Evolutionary conservation across 768 basidiomycete genomes (phyloP), one percentile per base, ranked within the genome.

Genomic region (Boletus sp.): DNA sequence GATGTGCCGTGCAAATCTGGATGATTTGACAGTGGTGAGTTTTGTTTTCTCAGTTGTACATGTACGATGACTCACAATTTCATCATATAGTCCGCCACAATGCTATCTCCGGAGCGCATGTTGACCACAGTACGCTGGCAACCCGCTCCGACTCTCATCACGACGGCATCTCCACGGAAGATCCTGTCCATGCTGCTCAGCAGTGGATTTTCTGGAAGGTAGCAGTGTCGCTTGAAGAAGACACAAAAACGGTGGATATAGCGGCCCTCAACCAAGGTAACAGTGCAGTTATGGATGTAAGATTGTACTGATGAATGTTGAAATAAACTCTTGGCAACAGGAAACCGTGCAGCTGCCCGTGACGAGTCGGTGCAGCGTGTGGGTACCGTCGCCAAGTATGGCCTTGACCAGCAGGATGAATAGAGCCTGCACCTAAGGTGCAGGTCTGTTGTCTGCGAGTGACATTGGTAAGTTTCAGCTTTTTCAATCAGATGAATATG

Each of bases 221-320:
- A 5, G 24, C 33, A 39, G 30, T 61, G 58, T 1, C 10, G 12
- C 8, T 61, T 61, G 54, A 61, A 61, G 42, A 59, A 61, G 0
- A 61, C 18, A 33, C 20, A 7, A 17, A 59, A 61, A 5, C 3
- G 12, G 44, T 61, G 7, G 5, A n/a, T 12, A 5, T 55, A 42
- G 20, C 20, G 30, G 4, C 53, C 60, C 9, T 61, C 45, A 8
- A 6, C 4, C 1, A 61, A 5, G 3, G 10, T 40, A 3, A 61
- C 50, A 0, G 54, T 18, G 18, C 60, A 59, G 32, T 61, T 50
- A 20, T 61, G 57, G 9, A 60, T 15, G 11, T 60, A 58, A 12
- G 52, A 55, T 14, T 59, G 58, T 8, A 52, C 4, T 1, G 9
- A 6, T 2, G 55, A 46, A 14, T 59, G 37, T 49, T 59, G 39